Conservation (phyloP, 1,284 basidiomycete genomes). For the Cryptococcus jaspeensis region DNA sequence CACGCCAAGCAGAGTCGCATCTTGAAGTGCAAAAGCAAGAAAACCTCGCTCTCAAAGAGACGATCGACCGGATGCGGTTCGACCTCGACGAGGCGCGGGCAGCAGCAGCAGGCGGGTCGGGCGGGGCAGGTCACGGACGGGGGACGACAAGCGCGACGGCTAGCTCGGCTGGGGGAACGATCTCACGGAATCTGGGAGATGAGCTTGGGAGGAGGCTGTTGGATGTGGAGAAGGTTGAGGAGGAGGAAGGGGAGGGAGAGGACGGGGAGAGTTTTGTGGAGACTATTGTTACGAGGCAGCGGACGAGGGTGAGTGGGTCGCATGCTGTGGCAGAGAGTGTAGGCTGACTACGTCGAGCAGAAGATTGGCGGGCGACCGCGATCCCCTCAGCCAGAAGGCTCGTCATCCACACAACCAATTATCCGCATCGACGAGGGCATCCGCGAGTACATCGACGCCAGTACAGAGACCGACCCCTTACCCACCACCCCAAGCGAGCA, state of each 20-base stretch:
- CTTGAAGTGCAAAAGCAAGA: constrained; percentile 88
- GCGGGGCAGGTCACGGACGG: constrained; percentile 36
- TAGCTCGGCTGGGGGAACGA: constrained; percentile 54
- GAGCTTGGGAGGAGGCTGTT: constrained; percentile 65
- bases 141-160: constrained; percentile 12
- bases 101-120: constrained; percentile 33
- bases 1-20: constrained; percentile 66
- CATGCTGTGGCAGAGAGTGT: neutral
- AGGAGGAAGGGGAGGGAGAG: constrained; percentile 57
- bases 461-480: constrained; percentile 19
- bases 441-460: constrained; percentile 34
- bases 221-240: constrained; percentile 53
- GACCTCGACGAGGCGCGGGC: constrained; percentile 82
- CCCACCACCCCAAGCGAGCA: constrained; percentile 10
- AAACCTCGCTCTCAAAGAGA: constrained; percentile 85
- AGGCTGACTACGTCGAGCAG: constrained; percentile 7
- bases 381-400: neutral
- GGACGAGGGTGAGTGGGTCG: constrained; percentile 23
- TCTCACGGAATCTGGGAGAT: constrained; percentile 76
- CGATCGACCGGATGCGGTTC: constrained; percentile 83
- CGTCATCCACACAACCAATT: constrained; percentile 8
- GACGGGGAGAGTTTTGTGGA: constrained; percentile 45
- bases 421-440: constrained; percentile 26
- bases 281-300: constrained; percentile 49
- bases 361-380: constrained; percentile 21